Evolutionary conservation across 192 early-diverging fungal genomes (phyloP).

Genomic region (Coemansia biformis): DNA sequence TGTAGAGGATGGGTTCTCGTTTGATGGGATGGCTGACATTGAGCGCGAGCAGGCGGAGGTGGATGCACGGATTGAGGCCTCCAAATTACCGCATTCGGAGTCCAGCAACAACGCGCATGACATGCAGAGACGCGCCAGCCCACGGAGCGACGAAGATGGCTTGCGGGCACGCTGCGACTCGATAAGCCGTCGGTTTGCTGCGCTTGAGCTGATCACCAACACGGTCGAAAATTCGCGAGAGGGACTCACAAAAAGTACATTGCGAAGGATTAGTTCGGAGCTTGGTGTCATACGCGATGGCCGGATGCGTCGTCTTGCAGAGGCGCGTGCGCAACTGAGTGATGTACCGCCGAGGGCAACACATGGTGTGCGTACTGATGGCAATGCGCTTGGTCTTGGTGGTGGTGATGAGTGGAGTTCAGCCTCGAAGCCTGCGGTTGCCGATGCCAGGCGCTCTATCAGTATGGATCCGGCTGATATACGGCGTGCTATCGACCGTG

Average conservation of each 20-base stretch:
- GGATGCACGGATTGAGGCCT: conserved; percentile 17
- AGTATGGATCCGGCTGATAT: conserved; percentile 24
- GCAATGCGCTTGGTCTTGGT: no score
- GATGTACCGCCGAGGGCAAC: no score
- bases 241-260: conserved; percentile 24
- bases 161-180: conserved; percentile 22
- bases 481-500: conserved; percentile 1
- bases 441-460: conserved; percentile 9
- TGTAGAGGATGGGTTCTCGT: conserved; percentile 28
- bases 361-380: no score
- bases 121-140: neutral
- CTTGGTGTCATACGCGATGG: conserved; percentile 17
- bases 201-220: conserved; percentile 44
- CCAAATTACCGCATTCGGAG: no score
- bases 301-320: neutral
- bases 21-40: conserved; percentile 44
- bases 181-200: conserved; percentile 27
- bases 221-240: conserved; percentile 48
- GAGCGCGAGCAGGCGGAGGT: conserved; percentile 37
- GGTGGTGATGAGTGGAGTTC: no score
- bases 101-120: no score
- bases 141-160: neutral
- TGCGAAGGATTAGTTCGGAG: conserved; percentile 48
- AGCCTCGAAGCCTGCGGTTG: neutral
- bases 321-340: neutral